Evolutionary conservation across 805 yeast genomes (phyloP).

Genomic region (Wickerhamiella sorbophila): DNA sequence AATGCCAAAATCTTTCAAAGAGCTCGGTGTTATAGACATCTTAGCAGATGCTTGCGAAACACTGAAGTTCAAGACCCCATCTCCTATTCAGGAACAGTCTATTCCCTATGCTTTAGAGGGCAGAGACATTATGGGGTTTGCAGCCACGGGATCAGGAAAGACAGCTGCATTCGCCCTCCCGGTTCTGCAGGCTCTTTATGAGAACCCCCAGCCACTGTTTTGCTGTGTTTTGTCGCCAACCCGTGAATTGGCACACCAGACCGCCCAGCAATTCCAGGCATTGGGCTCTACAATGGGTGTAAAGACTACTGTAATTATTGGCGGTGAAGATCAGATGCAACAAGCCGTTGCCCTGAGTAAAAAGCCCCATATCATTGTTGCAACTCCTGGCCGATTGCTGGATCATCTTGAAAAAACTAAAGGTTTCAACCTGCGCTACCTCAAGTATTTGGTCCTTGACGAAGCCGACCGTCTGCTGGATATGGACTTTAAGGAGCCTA

Average conservation of each 20-base stretch:
- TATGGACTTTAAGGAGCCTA: constrained; percentile 91
- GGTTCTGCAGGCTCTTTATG: constrained; percentile 78
- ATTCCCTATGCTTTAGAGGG: constrained; percentile 86
- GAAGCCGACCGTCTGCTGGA: constrained; percentile 94
- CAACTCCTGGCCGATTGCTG: constrained; percentile 82
- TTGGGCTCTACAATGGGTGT: constrained; percentile 85
- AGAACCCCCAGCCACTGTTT: constrained; percentile 74
- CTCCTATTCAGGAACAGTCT: constrained; percentile 86
- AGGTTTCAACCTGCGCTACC: constrained; percentile 67
- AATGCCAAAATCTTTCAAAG: constrained; percentile 16
- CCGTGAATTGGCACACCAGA: constrained; percentile 41
- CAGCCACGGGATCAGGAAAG: constrained; percentile 96
- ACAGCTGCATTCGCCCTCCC: constrained; percentile 98
- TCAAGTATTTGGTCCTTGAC: constrained; percentile 81
- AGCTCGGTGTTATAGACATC: constrained; percentile 25
- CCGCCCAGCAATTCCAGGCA: constrained; percentile 90
- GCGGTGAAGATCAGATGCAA: constrained; percentile 98
- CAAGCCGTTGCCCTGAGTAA: constrained; percentile 89
- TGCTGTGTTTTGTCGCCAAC: constrained; percentile 78
- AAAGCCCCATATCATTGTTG: constrained; percentile 87
- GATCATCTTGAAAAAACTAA: constrained; percentile 89
- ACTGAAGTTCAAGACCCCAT: constrained; percentile 66
- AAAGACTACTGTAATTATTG: constrained; percentile 78
- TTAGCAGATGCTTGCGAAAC: constrained; percentile 64
- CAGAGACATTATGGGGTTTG: constrained; percentile 86